Base-by-base conservation (phyloP, 768 basidiomycete genomes). In the Termitomyces eurrhizus region DNA sequence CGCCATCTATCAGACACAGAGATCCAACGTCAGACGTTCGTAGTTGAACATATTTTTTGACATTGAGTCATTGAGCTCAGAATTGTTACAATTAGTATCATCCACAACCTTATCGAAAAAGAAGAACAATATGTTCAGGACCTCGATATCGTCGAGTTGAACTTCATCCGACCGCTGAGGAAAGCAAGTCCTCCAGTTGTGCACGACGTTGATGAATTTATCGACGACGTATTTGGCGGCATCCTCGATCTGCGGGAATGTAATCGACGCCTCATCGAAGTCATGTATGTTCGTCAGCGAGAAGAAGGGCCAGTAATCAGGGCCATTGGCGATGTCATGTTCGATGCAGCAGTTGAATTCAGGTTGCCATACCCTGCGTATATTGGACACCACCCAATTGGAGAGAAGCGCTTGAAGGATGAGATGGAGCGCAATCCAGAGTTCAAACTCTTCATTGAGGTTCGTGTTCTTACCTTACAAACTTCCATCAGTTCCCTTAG, bases 41-140 rank as follows among this genome's bases (percentile, higher is more conserved):
- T 70, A 56, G 13, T 21, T 18, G 29, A 49, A 57, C 52, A 41
- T 39, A 21, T 53, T 33, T 41, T 33, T 11, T 24, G 60, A 7
- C 14, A 24, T 35, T 42, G 13, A 35, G 52, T 24, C 13, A 24
- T 24, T 52, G 53, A 42, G 7, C 24, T 52, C 32, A 21, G 29
- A 54, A 48, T 49, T 52, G 8, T 37, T 32, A 32, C 24, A 32
- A 24, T 36, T 59, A 84, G 83, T 74, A 93, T 80, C 71, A 95
- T 99, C 58, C 88, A 90, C 69, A 93, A 93, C 68, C 82, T 95
- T 41, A 92, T 98, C 64, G 81, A 81, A 64, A 88, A 92, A 66
- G 96, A 98, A 70, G 87, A 93, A 64, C 89, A 93, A 68, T 97
- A 95, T 69, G 76, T 93, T 46, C 86, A 88, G 58, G 96, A 99